phyloP scores from a whole-genome alignment of 306 rosid genomes.

The Lotus japonicus region DNA sequence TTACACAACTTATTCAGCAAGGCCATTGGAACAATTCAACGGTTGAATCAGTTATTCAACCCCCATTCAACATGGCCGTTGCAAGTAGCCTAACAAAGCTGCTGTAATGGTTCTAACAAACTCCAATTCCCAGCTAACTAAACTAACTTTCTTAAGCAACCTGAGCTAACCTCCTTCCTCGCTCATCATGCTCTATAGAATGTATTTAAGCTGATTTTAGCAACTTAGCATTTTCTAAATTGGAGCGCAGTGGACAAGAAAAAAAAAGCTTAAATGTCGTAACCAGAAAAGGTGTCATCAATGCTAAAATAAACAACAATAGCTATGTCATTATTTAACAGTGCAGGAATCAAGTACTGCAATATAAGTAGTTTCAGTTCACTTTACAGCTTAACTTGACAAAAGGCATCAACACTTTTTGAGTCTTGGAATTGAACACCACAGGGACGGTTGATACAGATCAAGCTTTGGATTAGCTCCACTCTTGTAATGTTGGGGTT shows the following conservation, averaged over 20 bases:
- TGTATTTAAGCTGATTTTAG: not conserved
- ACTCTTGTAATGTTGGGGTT: slow-evolving; percentile 52
- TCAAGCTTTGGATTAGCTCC: slow-evolving; percentile 48
- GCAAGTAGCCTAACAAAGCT: too few relatives aligned
- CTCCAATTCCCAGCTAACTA: too few relatives aligned
- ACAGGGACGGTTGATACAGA: not conserved
- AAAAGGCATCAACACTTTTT: not conserved
- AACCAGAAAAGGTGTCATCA: not conserved
- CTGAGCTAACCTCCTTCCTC: too few relatives aligned
- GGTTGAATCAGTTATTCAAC: too few relatives aligned
- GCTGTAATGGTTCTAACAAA: too few relatives aligned
- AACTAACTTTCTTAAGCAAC: too few relatives aligned
- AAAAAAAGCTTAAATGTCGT: not conserved
- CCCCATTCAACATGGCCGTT: too few relatives aligned
- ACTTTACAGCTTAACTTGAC: not conserved
- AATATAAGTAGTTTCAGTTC: not conserved
- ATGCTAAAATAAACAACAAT: not conserved
- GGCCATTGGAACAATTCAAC: too few relatives aligned
- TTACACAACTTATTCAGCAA: too few relatives aligned
- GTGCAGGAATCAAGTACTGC: not conserved
- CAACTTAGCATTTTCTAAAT: not conserved
- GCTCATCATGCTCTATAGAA: too few relatives aligned
- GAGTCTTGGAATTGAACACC: slow-evolving; percentile 13
- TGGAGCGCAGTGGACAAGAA: not conserved
- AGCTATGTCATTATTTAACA: not conserved